These are phyloP conservation scores for Penicillium sp. DNA, from an alignment of 2,329 filamentous ascomycete species.

Conservation along the genomic window DNA sequence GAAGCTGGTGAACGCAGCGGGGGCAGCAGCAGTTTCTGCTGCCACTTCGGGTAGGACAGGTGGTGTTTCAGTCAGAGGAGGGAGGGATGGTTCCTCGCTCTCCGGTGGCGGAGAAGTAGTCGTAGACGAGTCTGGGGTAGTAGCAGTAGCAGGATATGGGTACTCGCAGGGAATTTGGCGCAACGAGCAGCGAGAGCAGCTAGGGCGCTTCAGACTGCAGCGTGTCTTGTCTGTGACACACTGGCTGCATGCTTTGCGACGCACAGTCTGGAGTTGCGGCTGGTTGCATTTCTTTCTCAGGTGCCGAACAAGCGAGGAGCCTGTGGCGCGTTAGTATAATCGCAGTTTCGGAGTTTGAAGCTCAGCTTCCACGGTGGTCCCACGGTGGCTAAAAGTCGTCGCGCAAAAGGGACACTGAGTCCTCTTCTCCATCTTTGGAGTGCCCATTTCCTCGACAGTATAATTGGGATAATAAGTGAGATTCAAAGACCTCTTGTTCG, in stretches of 20 bases:
- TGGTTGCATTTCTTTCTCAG: conserved; percentile 11
- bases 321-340: background rate
- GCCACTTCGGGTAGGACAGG: background rate
- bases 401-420: background rate
- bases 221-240: conserved; percentile 7
- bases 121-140: background rate
- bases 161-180: conserved; percentile 6
- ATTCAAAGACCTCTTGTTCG: background rate
- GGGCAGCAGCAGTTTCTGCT: background rate
- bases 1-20: background rate
- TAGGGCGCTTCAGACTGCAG: conserved; percentile 14
- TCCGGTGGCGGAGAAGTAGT: background rate
- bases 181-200: conserved; percentile 11
- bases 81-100: background rate
- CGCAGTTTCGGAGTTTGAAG: background rate
- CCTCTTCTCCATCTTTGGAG: background rate
- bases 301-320: conserved; percentile 15
- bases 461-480: background rate
- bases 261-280: background rate
- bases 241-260: conserved; percentile 9
- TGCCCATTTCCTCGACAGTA: background rate
- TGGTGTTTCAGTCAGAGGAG: background rate
- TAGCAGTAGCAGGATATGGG: background rate
- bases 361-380: background rate
- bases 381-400: conserved; percentile 9